Evolutionary conservation across 306 rosid genomes (phyloP), one percentile per base, ranked within the genome.

Genomic region (Trifolium repens): DNA sequence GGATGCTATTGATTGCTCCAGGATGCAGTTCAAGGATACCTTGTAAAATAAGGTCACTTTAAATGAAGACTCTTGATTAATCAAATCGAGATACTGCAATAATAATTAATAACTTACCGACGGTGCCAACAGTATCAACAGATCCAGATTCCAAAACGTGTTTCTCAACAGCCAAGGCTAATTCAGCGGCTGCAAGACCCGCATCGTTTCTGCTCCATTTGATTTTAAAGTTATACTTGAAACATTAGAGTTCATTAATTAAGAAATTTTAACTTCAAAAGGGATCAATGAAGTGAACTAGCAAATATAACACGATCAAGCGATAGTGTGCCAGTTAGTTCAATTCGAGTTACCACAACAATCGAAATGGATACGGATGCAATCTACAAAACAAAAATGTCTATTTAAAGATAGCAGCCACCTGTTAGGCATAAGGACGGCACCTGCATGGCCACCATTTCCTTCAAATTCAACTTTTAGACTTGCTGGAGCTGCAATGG

Each of bases 1-100:
- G 97, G 82, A 91, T 94, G 83, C 97, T 94, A 87, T 94, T 94
- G 78, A 94, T 90, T 87, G 96, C 98, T 76, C 97, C 96, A 30
- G 97, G 98, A 78, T 91, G 96, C 57, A 94, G 89, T 66, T 86
- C 90, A 82, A 94, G 69, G 60, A 94, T 94, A 70, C 99, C 97
- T 94, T 42, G 70, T 71, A n/a, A 76, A 76, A 76, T 30, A 74
- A 80, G 46, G 13, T 69, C 53, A 64, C 24, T 53, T 80, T 59
- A 73, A 65, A 71, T 9, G n/a, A 16, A 52, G 39, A 16, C 16
- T 15, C 24, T 8, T 57, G 61, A 72, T 42, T 64, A 46, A 64
- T 12, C 6, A 46, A 59, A 11, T 39, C 0, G 26, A 61, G 50
- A 64, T 35, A 54, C 26, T 15, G 9, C 22, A 65, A 68, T 67